These are phyloP conservation scores for Daldinia decipiens DNA, from an alignment of 495 filamentous ascomycete genomes.

Conservation along the genomic window DNA sequence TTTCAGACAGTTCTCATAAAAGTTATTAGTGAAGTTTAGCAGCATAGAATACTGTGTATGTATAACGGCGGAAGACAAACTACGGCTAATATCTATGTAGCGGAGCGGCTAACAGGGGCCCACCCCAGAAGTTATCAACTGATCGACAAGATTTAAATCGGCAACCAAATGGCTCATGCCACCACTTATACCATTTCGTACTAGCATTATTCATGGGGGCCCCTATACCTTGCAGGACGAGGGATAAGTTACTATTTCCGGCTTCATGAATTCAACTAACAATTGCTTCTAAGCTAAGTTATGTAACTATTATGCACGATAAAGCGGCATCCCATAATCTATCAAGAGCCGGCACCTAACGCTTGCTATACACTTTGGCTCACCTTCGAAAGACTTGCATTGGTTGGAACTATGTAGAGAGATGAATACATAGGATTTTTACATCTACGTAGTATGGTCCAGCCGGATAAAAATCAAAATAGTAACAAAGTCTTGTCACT, in stretches of 20 bases:
- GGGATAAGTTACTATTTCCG: constrained; percentile 3
- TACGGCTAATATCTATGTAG: constrained; percentile 30
- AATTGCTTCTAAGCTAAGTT: background rate
- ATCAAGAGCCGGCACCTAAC: background rate
- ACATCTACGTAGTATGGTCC: too few relatives aligned
- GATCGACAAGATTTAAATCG: constrained; percentile 16
- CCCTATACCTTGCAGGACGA: background rate
- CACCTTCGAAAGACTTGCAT: background rate
- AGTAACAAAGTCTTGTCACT: constrained; percentile 4
- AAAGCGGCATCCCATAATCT: constrained; percentile 9
- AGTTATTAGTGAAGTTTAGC: constrained; percentile 7
- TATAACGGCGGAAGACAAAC: constrained; percentile 1
- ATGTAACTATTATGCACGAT: background rate
- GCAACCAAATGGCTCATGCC: background rate
- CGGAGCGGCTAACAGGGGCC: background rate
- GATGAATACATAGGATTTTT: background rate
- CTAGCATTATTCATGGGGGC: constrained; percentile 2
- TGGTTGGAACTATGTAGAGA: too few relatives aligned
- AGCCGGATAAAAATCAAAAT: constrained; percentile 8
- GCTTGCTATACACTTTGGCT: background rate
- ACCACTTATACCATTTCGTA: background rate
- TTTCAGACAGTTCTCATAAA: background rate
- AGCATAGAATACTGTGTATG: background rate
- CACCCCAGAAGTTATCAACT: background rate
- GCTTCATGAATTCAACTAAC: constrained; percentile 22